phyloP scores from a whole-genome alignment of 2,329 filamentous ascomycete species.

The Cercospora brassicicola region DNA sequence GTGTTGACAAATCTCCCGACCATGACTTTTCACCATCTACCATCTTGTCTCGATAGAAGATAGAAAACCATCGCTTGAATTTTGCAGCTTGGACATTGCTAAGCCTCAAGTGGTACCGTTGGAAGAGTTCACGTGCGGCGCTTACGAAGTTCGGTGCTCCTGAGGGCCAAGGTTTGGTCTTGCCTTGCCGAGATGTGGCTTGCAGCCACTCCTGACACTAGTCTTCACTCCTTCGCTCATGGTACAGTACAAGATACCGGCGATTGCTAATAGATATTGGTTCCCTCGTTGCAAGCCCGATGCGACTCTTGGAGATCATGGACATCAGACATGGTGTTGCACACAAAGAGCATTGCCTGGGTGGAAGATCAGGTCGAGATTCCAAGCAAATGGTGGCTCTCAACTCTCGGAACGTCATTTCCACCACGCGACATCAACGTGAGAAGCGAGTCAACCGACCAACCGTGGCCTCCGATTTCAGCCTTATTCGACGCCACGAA shows the following conservation, averaged over 20 bases:
- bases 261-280: not conserved
- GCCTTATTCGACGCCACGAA: not conserved
- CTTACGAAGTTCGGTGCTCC: not conserved
- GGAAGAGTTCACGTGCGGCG: not conserved
- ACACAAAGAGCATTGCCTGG: not conserved
- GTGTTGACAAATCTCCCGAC: not conserved
- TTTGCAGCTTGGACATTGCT: not conserved
- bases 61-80: not conserved
- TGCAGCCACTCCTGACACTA: not conserved
- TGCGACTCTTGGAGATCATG: not conserved
- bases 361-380: not conserved
- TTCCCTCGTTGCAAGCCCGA: not conserved
- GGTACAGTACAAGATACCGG: not conserved
- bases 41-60: not conserved
- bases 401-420: not conserved
- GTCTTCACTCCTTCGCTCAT: not conserved
- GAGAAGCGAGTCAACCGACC: not conserved
- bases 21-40: not conserved
- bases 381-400: conserved; percentile 2
- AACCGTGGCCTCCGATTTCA: not conserved
- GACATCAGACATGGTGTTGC: not conserved
- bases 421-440: conserved; percentile 2
- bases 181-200: conserved; percentile 1
- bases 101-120: not conserved
- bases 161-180: not conserved